Base-by-base conservation (phyloP, 768 basidiomycete genomes). In the Amanita rubescens region DNA sequence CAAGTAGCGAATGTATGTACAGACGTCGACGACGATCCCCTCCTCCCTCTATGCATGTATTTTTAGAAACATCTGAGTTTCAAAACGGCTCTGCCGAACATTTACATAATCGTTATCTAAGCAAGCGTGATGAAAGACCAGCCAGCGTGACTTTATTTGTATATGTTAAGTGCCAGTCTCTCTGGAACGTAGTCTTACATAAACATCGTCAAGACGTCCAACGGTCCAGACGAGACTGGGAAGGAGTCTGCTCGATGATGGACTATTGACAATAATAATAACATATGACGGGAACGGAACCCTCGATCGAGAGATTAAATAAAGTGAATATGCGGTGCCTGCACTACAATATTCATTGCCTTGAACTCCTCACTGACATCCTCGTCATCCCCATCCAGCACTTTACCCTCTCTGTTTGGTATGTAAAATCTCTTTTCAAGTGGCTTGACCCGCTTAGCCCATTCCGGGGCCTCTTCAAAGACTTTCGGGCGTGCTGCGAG, bases 401-500 rank as follows among this genome's bases (percentile, higher is more conserved):
- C 17, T 43, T 43, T 43, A 30, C 27, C 8, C 5, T 30, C 27
- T 30, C 27, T 30, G 27, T 30, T 30, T 30, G 27, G 27, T 30
- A 67, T 58, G 53, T 56, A 60, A 30, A 64, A 30, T 17, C 30
- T 49, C 30, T 57, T 49, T 14, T 12, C 27, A 30, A 63, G 60
- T 12, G 59, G 58, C 34, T 42, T 19, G 14, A 60, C 60, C 42
- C 49, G 49, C 53, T 57, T 56, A 25, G 62, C 63, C 67, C 69
- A 67, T 46, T 54, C 27, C 8, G 27, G 27, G 27, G 27, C 8
- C 50, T 15, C 53, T 54, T 71, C 69, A 49, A 55, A 57, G 4
- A 63, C 60, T 51, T 65, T 66, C 8, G 66, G 68, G 38, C 64
- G 60, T 17, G 58, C 55, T 47, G 58, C 54, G 3, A 70, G 63